Evolutionary conservation across 345 rosid species (phyloP), one percentile per base, ranked within the genome.

Genomic region (Salix purpurea): DNA sequence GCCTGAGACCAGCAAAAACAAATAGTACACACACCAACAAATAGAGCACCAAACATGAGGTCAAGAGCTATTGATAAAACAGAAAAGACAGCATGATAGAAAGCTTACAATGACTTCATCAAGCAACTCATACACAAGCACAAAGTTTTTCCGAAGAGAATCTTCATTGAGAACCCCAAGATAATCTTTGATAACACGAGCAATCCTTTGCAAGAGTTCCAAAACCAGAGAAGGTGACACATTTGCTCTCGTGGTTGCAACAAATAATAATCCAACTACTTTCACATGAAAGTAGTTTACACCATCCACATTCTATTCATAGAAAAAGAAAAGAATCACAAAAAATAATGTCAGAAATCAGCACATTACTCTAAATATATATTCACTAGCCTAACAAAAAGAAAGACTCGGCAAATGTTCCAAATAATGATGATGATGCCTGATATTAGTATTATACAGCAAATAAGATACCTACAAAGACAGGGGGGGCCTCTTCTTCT

Each of bases 251-350:
- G 98, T 94, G 68, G 99, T 96, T 15, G 99, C 98, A 46, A 94
- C 99, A 78, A 96, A 96, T 72, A 92, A 80, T 6, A 96, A 83
- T 60, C 99, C 98, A 78, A 90, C 97, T 67, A 96, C 97, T 80
- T 92, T 96, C 82, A 96, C 98, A 71, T 96, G 98, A 79, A 94
- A 96, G 91, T 96, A 96, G 88, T 96, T 96, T 30, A 96, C 99
- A 32, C 99, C 98, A 67, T 92, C 98, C 61, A 93, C 89, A 79
- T 94, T 91, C 98, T 96, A 81, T 14, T 52, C 44, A 32, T 23
- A 65, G 19, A 64, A 71, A 65, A 80, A 37, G 54, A 60, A 14
- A 60, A 6, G 15, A n/a, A 72, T 11, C 13, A 37, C 40, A 36
- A 78, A 64, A 46, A 40, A 14, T n/a, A 37, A 64, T 69, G 2